Base-by-base conservation (phyloP, 805 yeast genomes). In the Sungouiozyma intestinalis region DNA sequence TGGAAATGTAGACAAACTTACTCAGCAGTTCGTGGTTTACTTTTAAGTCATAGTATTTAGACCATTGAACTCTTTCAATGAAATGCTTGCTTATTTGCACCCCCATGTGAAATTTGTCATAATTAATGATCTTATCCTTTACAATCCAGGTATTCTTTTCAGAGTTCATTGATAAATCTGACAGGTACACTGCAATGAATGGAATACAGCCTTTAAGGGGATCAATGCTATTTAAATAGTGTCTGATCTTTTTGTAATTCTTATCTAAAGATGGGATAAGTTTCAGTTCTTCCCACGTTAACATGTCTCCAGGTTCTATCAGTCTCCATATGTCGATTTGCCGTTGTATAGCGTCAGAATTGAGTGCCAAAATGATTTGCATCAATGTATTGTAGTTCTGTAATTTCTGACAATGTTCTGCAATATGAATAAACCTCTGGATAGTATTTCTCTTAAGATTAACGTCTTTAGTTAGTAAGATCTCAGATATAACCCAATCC, bases 401-500 rank as follows among this genome's bases (percentile, higher is more conserved):
- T 43, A 82, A 57, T 11, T 64, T 63, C 36, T 71, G 70, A 58
- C 95, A 81, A 50, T 78, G 76, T 43, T 79, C 79, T 0, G 95
- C 97, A 42, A 90, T 66, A 51, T 85, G 95, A 45, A 90, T 85
- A 53, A 84, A 86, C 49, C 90, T 69, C n/a, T 86, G 79, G n/a
- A 88, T 74, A 1, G 88, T 72, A 43, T 76, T 70, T 35, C 78
- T 75, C 49, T 90, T 69, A 49, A 85, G 74, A 2, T 66, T 68
- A 19, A 74, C 67, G 35, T 71, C 66, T 43, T 69, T 70, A 8
- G 95, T 85, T 46, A 90, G 65, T 14, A 86, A 60, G 42, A 92
- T 76, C 64, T 90, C 96, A 0, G 95, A 85, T 29, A 85, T 77
- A 34, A 88, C 79, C 97, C 97, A 90, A 52, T 85, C 85, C 5